These are phyloP conservation scores for Tricholoma bakamatsutake DNA, from an alignment of 768 basidiomycete genomes.

Conservation along the genomic window DNA sequence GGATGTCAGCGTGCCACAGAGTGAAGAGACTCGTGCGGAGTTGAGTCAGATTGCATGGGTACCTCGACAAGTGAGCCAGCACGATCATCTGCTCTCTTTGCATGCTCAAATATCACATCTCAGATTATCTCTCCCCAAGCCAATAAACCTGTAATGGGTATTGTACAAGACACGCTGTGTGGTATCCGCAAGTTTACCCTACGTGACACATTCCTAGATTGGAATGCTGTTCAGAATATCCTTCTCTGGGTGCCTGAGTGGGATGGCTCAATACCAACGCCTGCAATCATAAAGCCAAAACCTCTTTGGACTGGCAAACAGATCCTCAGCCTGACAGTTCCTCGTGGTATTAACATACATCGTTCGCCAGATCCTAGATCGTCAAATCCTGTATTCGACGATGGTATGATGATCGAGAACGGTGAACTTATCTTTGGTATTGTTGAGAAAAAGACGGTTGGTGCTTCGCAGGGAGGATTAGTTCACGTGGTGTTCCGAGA, in stretches of 20 bases:
- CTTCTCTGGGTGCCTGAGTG: constrained; percentile 97
- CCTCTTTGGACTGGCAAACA: constrained; percentile 99
- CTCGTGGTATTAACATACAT: constrained; percentile 90
- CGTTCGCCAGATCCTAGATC: constrained; percentile 77
- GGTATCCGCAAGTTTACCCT: constrained; percentile 97
- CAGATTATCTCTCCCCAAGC: constrained; percentile 99
- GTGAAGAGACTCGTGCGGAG: constrained; percentile 96
- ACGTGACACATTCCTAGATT: constrained; percentile 92
- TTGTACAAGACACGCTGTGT: constrained; percentile 97
- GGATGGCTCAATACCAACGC: constrained; percentile 90
- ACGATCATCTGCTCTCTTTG: neutral
- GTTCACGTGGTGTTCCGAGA: constrained; percentile 97
- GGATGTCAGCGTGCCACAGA: constrained; percentile 79
- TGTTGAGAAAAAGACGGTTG: constrained; percentile 99
- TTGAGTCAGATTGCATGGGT: constrained; percentile 99
- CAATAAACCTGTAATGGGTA: constrained; percentile 99
- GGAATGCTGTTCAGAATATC: constrained; percentile 95
- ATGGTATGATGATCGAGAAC: constrained; percentile 94
- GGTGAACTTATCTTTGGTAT: constrained; percentile 94
- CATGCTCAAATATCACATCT: constrained; percentile 2
- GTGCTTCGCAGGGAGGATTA: constrained; percentile 89
- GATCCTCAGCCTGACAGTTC: constrained; percentile 86
- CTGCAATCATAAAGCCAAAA: constrained; percentile 94
- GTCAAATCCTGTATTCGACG: constrained; percentile 80
- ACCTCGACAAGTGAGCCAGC: constrained; percentile 70